Conservation (phyloP, 208 protist species). For the Trypanosoma grayi region DNA sequence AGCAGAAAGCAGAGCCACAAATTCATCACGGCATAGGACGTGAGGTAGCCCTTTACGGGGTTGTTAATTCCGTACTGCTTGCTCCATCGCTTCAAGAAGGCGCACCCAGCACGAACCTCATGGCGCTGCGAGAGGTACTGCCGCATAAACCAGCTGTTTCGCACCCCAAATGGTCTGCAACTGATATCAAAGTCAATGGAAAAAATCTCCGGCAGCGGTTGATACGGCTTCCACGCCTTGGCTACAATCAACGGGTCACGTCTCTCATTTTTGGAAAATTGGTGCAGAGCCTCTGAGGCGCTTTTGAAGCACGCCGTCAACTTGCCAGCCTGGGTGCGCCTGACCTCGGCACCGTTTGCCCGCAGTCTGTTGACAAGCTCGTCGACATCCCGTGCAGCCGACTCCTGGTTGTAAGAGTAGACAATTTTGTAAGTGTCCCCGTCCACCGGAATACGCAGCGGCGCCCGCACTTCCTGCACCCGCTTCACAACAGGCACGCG, state of each 20-base stretch:
- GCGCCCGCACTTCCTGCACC: slow-evolving; percentile 13
- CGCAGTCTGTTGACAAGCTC: background rate
- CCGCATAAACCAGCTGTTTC: slow-evolving; percentile 83
- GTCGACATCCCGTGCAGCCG: background rate
- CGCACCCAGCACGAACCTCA: slow-evolving; percentile 55
- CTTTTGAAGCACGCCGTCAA: slow-evolving; percentile 22
- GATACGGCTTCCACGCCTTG: slow-evolving; percentile 34
- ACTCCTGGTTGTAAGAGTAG: background rate
- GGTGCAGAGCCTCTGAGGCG: slow-evolving; percentile 31
- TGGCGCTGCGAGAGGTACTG: slow-evolving; percentile 49
- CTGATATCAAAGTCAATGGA: slow-evolving; percentile 82
- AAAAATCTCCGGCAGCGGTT: slow-evolving; percentile 60
- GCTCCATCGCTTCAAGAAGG: slow-evolving; percentile 82
- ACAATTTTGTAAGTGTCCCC: background rate
- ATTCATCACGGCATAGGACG: slow-evolving; percentile 69
- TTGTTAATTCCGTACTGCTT: slow-evolving; percentile 77
- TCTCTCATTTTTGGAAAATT: slow-evolving; percentile 25
- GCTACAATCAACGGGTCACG: slow-evolving; percentile 18
- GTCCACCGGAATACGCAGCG: background rate
- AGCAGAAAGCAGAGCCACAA: slow-evolving; percentile 83
- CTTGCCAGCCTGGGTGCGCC: background rate
- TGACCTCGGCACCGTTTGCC: background rate
- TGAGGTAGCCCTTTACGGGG: slow-evolving; percentile 66
- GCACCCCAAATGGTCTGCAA: slow-evolving; percentile 55
- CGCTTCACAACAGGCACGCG: slow-evolving; percentile 75